Evolutionary conservation across 2,329 filamentous ascomycete genomes (phyloP), one percentile per base, ranked within the genome.

Genomic region (Ceratocystis cacaofunesta): DNA sequence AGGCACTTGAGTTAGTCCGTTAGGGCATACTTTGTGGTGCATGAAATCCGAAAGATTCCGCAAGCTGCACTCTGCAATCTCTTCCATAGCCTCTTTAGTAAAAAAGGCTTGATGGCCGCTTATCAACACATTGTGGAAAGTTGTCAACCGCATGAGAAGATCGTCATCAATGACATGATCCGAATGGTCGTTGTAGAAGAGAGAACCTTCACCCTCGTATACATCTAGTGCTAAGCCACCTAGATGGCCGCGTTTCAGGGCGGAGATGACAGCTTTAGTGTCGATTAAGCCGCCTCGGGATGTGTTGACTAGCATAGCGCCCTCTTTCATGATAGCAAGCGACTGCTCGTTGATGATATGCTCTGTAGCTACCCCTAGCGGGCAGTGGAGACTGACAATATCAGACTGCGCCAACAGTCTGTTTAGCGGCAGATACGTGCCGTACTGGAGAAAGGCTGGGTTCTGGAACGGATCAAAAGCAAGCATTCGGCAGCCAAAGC

Each of bases 51-150:
- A 75, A 2, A 85, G 70, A 71, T 87, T 87, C 65, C 75, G 73
- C 68, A 87, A 70, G 1, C 84, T 87, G 63, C 77, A 80, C 58
- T 80, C 78, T 1, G 85, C 80, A 70, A 88, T 88, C 73, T 86
- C 84, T 6, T 76, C 75, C 61, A 88, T 74, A 0, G 85, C 85
- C 74, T 88, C 85, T 43, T 80, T 75, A 4, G 85, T 88, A 70
- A 88, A 85, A 74, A 88, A 88, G 1, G 83, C 85, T 75, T 88
- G 85, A 69, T 88, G 85, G 0, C 85, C 85, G 68, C 81, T 85
- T 67, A 88, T 75, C 57, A 88, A 72, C 2, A 86, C 85, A 68
- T 88, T 88, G 67, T 80, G 85, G 70, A 88, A 88, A 0, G 84
- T 87, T 74, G 85, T 82, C 68, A 88, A 73, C 4, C 85, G 79